phyloP scores from a whole-genome alignment of 2,329 filamentous ascomycete genomes.

The Phoma sp. region DNA sequence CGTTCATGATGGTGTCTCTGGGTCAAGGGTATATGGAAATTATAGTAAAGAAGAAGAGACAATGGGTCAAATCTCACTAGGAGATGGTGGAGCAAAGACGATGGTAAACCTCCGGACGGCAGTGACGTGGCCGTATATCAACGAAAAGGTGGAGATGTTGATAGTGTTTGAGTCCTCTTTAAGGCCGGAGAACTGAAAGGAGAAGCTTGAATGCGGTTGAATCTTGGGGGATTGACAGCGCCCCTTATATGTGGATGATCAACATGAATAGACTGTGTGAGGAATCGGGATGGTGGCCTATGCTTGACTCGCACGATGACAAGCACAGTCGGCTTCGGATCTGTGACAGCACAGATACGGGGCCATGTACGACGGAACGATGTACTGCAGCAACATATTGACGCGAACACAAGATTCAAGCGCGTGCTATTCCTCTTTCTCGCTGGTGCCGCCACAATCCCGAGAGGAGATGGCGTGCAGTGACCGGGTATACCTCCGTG shows the following conservation, averaged over 20 bases:
- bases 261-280: constrained; percentile 31
- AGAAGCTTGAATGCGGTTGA: constrained; percentile 28
- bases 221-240: constrained; percentile 32
- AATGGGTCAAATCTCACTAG: constrained; percentile 8
- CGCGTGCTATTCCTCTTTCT: constrained; percentile 41
- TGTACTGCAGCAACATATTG: constrained; percentile 50
- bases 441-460: constrained; percentile 43
- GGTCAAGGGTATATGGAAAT: constrained; percentile 33
- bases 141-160: constrained; percentile 18
- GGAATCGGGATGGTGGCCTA: constrained; percentile 34
- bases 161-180: constrained; percentile 14
- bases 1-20: constrained; percentile 48
- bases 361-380: constrained; percentile 48
- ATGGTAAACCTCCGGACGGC: constrained; percentile 8
- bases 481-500: constrained; percentile 41
- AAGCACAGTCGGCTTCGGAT: constrained; percentile 47
- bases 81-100: constrained; percentile 5
- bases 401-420: constrained; percentile 49
- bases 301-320: constrained; percentile 46
- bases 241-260: constrained; percentile 48
- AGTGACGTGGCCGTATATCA: constrained; percentile 20
- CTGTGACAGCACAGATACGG: constrained; percentile 48
- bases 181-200: constrained; percentile 36
- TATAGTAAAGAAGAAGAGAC: constrained; percentile 17
- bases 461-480: constrained; percentile 47